These are phyloP conservation scores for Rhodotorula sp. DNA, from an alignment of 1,284 basidiomycete genomes.

Conservation along the genomic window DNA sequence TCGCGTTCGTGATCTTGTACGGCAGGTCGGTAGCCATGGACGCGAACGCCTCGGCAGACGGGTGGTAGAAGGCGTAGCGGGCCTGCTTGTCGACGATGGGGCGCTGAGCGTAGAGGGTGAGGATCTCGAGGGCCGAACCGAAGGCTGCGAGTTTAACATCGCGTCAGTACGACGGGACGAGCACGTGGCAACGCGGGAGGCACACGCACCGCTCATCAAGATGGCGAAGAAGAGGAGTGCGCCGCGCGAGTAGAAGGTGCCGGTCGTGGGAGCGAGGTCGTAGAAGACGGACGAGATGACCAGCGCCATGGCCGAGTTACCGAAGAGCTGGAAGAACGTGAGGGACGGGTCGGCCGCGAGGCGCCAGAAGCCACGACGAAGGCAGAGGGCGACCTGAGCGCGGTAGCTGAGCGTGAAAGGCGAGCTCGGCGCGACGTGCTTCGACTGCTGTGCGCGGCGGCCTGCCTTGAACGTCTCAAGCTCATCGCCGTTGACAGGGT, in stretches of 20 bases:
- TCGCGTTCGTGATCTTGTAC: slow-evolving; percentile 79
- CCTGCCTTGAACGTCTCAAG: slow-evolving; percentile 53
- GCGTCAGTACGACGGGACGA: neutral
- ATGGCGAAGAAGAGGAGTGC: slow-evolving; percentile 55
- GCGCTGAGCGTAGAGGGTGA: slow-evolving; percentile 56
- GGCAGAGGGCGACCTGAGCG: slow-evolving; percentile 54
- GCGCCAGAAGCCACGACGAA: slow-evolving; percentile 53
- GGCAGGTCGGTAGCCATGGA: slow-evolving; percentile 51
- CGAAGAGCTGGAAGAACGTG: slow-evolving; percentile 46
- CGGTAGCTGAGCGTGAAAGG: slow-evolving; percentile 55
- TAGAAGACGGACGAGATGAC: slow-evolving; percentile 54
- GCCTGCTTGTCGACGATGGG: slow-evolving; percentile 54
- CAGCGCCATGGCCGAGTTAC: slow-evolving; percentile 53
- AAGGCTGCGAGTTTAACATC: neutral
- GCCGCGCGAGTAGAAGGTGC: slow-evolving; percentile 35
- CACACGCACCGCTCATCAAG: slow-evolving; percentile 47
- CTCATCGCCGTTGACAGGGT: slow-evolving; percentile 51
- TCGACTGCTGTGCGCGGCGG: slow-evolving; percentile 54
- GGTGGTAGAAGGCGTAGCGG: slow-evolving; percentile 55
- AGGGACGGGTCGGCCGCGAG: slow-evolving; percentile 50
- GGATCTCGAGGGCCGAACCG: slow-evolving; percentile 48
- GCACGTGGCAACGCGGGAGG: neutral
- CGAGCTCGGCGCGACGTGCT: slow-evolving; percentile 50
- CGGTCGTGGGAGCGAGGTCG: slow-evolving; percentile 46
- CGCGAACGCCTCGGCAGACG: slow-evolving; percentile 54